phyloP scores from a whole-genome alignment of 306 rosid genomes.

The Begonia peltatifolia region DNA sequence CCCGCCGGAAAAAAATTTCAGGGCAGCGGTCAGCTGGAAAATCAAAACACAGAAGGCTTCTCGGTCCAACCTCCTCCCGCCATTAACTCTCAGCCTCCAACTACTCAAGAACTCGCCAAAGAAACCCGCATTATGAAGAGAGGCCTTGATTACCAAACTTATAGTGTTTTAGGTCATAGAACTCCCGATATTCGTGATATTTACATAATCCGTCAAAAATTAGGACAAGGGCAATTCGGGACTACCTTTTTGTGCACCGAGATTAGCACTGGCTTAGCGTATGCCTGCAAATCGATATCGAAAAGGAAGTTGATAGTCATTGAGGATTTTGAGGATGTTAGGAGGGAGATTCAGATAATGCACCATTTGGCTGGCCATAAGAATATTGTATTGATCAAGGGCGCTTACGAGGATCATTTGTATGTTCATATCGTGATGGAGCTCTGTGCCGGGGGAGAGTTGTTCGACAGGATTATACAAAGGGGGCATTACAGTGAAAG shows the following conservation, averaged over 20 bases:
- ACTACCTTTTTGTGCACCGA: slow-evolving; percentile 53
- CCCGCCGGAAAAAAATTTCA: slow-evolving; percentile 43
- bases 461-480: slow-evolving; percentile 64
- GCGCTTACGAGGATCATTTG: slow-evolving; percentile 59
- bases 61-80: too few species aligned
- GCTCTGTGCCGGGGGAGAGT: slow-evolving; percentile 64
- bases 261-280: slow-evolving; percentile 35
- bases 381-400: slow-evolving; percentile 57
- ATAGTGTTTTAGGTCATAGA: slow-evolving; percentile 58
- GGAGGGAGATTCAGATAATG: slow-evolving; percentile 72
- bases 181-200: slow-evolving; percentile 64
- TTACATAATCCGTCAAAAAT: slow-evolving; percentile 47
- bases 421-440: slow-evolving; percentile 78
- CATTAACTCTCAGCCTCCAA: too few species aligned
- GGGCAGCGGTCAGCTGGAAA: slow-evolving; percentile 47
- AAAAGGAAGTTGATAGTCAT: slow-evolving; percentile 59
- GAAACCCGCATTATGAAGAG: slow-evolving; percentile 42
- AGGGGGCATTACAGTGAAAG: slow-evolving; percentile 65
- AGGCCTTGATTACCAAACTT: slow-evolving; percentile 37
- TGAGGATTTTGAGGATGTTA: slow-evolving; percentile 60
- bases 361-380: slow-evolving; percentile 70
- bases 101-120: slow-evolving; percentile 11
- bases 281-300: slow-evolving; percentile 66
- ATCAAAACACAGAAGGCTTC: background rate
- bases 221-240: slow-evolving; percentile 71